Conservation (phyloP, 2,329 filamentous ascomycete species). For the Calonectria pteridis region DNA sequence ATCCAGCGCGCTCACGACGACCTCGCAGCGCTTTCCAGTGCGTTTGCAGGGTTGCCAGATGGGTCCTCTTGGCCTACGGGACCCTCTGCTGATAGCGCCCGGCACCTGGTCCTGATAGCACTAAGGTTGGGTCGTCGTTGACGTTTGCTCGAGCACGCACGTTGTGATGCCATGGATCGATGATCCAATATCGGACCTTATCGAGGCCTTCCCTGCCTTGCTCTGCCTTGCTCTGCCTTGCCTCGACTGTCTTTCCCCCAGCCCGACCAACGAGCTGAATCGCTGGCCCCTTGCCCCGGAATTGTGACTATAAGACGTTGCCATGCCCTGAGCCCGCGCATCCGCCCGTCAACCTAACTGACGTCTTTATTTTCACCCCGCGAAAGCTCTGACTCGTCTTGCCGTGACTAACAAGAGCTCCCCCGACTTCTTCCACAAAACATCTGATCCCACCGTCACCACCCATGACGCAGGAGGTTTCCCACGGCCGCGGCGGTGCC, state of each 20-base stretch:
- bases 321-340: constrained; percentile 35
- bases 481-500: constrained; percentile 71
- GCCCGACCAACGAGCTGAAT: constrained; percentile 9
- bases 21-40: constrained; percentile 19
- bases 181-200: constrained; percentile 30
- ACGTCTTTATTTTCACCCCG: constrained; percentile 18
- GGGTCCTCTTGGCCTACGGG: constrained; percentile 11
- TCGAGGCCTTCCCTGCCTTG: constrained; percentile 23
- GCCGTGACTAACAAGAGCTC: constrained; percentile 1
- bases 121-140: background rate
- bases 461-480: constrained; percentile 60
- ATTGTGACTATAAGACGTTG: constrained; percentile 41
- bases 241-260: background rate
- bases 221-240: constrained; percentile 6
- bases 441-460: constrained; percentile 21
- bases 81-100: constrained; percentile 14
- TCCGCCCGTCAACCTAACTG: constrained; percentile 31
- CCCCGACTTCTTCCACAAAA: background rate
- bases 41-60: constrained; percentile 22
- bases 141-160: background rate
- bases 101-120: constrained; percentile 33
- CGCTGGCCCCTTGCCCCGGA: constrained; percentile 17
- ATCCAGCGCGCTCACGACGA: constrained; percentile 8
- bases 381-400: background rate
- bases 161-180: constrained; percentile 26